A percentile compares a stretch with the other conserved stretches of the same genome.
Evolutionary conservation across 106 monocot genomes (phyloP).

Genomic region (Platanthera zijinensis): DNA sequence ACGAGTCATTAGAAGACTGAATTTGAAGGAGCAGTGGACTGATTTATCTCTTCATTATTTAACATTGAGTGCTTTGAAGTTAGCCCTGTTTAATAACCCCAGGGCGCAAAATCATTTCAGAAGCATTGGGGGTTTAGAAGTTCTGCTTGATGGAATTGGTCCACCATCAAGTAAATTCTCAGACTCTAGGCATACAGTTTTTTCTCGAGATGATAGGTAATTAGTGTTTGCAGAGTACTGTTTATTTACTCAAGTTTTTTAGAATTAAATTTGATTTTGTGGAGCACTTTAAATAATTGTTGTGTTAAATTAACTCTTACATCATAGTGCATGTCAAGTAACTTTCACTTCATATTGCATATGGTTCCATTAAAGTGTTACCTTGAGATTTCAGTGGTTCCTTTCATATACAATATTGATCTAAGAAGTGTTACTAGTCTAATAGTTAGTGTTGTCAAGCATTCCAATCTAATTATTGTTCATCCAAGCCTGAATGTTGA

Average conservation of each 20-base stretch:
- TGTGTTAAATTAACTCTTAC: not conserved
- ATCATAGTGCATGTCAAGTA: not conserved
- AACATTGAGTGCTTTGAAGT: conserved; percentile 56
- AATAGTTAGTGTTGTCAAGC: not conserved
- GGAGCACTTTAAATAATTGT: not conserved
- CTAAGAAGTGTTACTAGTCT: not conserved
- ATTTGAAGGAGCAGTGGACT: conserved; percentile 73
- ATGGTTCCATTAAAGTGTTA: not conserved
- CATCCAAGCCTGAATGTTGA: not conserved
- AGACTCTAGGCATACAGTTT: conserved; percentile 29
- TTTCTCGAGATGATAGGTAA: conserved; percentile 61
- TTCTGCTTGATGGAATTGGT: conserved; percentile 81
- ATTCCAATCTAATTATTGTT: not conserved
- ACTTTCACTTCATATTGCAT: not conserved
- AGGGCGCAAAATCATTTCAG: conserved; percentile 98
- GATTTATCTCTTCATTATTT: conserved; percentile 75
- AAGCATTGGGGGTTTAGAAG: conserved; percentile 97
- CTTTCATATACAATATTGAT: not conserved
- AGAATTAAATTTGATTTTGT: not conserved
- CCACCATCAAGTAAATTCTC: conserved; percentile 75
- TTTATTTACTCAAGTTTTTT: not conserved
- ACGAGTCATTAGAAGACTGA: conserved; percentile 77
- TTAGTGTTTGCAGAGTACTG: not conserved
- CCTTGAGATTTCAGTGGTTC: not conserved
- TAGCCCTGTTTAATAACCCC: conserved; percentile 57